Conservation (phyloP, 805 yeast species). For the Henningerozyma blattae region DNA sequence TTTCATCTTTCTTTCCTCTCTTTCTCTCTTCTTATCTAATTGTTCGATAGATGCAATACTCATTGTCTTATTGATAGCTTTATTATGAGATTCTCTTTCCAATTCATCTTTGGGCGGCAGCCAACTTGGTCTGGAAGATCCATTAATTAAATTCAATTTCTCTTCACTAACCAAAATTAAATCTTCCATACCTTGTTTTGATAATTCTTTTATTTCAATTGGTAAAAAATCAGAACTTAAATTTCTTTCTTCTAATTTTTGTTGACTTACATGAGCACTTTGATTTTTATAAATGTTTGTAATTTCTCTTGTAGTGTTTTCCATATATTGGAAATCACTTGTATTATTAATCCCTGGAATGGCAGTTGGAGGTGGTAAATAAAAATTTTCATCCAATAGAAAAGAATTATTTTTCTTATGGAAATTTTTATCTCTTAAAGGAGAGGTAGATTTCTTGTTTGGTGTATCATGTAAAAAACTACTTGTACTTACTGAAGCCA, state of each 20-base stretch:
- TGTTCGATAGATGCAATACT: constrained; percentile 21
- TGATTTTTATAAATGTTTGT: constrained; percentile 31
- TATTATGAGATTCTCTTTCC: constrained; percentile 44
- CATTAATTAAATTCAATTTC: constrained; percentile 41
- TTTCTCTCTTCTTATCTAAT: constrained; percentile 18
- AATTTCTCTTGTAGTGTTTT: constrained; percentile 28
- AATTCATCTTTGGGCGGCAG: constrained; percentile 47
- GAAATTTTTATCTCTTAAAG: not conserved
- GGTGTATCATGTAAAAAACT: constrained; percentile 12
- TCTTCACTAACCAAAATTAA: constrained; percentile 47
- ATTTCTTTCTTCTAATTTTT: constrained; percentile 28
- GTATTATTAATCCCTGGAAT: constrained; percentile 30
- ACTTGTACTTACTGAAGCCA: constrained; percentile 27
- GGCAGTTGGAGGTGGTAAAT: constrained; percentile 33
- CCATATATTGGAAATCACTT: constrained; percentile 22
- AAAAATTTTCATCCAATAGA: constrained; percentile 6
- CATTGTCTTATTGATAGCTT: constrained; percentile 32
- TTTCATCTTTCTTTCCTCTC: constrained; percentile 15
- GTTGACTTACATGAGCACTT: constrained; percentile 24
- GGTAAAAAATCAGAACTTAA: constrained; percentile 28
- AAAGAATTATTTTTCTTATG: not conserved
- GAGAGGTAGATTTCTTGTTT: not conserved
- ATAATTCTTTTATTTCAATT: constrained; percentile 25
- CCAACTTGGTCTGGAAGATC: constrained; percentile 55
- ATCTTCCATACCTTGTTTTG: constrained; percentile 41